Percentiles rank a stretch among this genome's conserved stretches.
Evolutionary conservation across 2,329 filamentous ascomycete genomes (phyloP).

Genomic region (Fusarium tanahbumbuense): DNA sequence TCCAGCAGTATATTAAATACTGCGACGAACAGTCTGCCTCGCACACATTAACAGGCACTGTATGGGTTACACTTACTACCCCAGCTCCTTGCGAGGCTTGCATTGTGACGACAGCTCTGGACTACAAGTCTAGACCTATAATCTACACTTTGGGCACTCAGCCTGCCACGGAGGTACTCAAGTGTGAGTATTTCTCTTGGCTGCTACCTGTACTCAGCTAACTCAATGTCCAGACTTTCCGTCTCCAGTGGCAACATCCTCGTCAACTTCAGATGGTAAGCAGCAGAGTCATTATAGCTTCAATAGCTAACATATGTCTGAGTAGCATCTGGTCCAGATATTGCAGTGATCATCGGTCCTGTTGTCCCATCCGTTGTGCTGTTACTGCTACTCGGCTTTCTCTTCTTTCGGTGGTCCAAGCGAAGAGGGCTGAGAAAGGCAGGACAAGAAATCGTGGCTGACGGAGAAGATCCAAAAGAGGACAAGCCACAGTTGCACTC

Average conservation of each 20-base stretch:
- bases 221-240: background rate
- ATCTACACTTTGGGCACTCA: background rate
- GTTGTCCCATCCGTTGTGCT: background rate
- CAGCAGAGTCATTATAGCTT: rapidly evolving
- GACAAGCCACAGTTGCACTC: constrained; percentile 10
- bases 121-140: background rate
- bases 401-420: background rate
- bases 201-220: rapidly evolving
- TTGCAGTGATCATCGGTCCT: background rate
- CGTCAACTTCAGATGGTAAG: rapidly evolving
- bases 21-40: no score
- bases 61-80: no score
- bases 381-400: background rate
- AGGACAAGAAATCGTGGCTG: no score
- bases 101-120: background rate
- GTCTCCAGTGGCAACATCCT: background rate
- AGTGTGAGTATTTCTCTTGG: background rate
- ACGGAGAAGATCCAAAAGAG: background rate
- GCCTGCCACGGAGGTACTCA: background rate
- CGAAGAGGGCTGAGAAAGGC: background rate
- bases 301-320: rapidly evolving
- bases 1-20: no score
- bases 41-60: no score
- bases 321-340: background rate
- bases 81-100: background rate